These are phyloP conservation scores for Candolleomyces aberdarensis DNA, from an alignment of 768 basidiomycete genomes.

Conservation along the genomic window DNA sequence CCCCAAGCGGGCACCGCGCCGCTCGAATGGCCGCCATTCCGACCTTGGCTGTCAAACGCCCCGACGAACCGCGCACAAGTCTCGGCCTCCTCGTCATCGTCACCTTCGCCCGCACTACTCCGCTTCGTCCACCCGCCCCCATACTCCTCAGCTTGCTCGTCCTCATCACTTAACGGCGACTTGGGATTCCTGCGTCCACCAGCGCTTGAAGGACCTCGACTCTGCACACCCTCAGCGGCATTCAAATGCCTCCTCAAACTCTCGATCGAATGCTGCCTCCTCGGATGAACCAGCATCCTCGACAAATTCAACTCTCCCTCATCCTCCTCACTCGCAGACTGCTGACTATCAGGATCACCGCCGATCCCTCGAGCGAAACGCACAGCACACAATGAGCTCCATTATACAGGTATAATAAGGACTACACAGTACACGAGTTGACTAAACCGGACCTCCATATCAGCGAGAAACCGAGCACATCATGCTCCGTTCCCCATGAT, in stretches of 20 bases:
- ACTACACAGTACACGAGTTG: not conserved
- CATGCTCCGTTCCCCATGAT: too few species aligned
- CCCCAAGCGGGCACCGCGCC: not conserved
- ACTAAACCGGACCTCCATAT: too few species aligned
- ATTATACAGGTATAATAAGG: too few species aligned
- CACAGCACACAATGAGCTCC: too few species aligned
- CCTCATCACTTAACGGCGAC: slow-evolving; percentile 14
- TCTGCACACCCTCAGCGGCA: not conserved
- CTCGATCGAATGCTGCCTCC: slow-evolving; percentile 70
- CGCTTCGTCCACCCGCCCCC: slow-evolving; percentile 22
- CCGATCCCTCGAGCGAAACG: not conserved
- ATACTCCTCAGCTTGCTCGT: slow-evolving; percentile 26
- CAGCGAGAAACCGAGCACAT: too few species aligned
- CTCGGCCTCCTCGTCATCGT: slow-evolving; percentile 28
- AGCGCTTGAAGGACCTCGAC: not conserved
- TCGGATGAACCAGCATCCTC: slow-evolving; percentile 64
- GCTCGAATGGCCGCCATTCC: not conserved
- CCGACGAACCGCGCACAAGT: slow-evolving; percentile 18
- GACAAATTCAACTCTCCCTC: slow-evolving; percentile 62
- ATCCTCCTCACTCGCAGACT: slow-evolving; percentile 42
- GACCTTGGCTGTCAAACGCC: not conserved
- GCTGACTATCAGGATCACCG: slow-evolving; percentile 27
- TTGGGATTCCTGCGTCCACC: not conserved
- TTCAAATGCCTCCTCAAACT: slow-evolving; percentile 64
- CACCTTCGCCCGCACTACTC: slow-evolving; percentile 20